Percentiles rank a stretch among this genome's conserved stretches.
phyloP scores from a whole-genome alignment of 208 protist genomes.

The Lotmaria passim region DNA sequence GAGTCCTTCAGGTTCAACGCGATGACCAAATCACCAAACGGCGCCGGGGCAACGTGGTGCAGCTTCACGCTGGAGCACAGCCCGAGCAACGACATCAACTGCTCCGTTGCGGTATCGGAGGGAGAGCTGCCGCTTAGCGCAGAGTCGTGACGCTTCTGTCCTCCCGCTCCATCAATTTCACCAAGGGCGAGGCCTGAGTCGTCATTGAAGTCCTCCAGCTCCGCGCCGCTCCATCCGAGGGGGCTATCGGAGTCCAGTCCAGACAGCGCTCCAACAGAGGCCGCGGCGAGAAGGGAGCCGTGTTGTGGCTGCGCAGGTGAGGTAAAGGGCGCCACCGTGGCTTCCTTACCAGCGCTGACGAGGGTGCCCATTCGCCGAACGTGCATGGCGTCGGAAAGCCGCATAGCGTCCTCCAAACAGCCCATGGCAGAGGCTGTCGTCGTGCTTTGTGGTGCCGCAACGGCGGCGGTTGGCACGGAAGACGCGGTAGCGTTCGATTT shows the following conservation, averaged over 20 bases:
- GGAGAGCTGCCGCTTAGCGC: neutral
- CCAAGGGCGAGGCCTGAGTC: neutral
- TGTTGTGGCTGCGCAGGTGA: too few relatives aligned
- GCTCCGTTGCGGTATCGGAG: slow-evolving; percentile 12
- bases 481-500: neutral
- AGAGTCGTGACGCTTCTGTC: neutral
- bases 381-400: slow-evolving; percentile 27
- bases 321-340: neutral
- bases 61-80: slow-evolving; percentile 35
- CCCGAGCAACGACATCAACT: slow-evolving; percentile 30
- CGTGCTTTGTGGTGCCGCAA: neutral
- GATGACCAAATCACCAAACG: slow-evolving; percentile 37
- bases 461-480: neutral
- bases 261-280: slow-evolving; percentile 24
- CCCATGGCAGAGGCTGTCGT: slow-evolving; percentile 4
- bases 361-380: slow-evolving; percentile 38
- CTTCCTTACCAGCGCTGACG: slow-evolving; percentile 16
- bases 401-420: slow-evolving; percentile 30
- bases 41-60: slow-evolving; percentile 25
- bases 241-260: slow-evolving; percentile 20
- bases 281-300: slow-evolving; percentile 6
- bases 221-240: slow-evolving; percentile 22
- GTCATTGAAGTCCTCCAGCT: slow-evolving; percentile 27
- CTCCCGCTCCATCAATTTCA: neutral
- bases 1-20: slow-evolving; percentile 32